A percentile compares a stretch with the other conserved stretches of the same genome.
Conservation (phyloP, 495 filamentous ascomycete genomes). For the Xylaria castorea region DNA sequence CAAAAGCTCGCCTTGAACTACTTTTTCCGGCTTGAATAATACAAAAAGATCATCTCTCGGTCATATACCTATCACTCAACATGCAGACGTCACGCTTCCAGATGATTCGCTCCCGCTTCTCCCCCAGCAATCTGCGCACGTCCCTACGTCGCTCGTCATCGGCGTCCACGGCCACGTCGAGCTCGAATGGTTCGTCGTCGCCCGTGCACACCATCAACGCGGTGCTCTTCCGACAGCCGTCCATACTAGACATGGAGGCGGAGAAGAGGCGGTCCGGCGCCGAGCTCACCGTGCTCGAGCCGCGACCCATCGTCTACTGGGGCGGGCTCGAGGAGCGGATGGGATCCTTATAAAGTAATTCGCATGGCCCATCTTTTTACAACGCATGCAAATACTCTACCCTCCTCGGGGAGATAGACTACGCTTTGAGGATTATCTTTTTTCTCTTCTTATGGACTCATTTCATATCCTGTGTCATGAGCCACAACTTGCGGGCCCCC, state of each 20-base stretch:
- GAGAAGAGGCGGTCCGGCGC: constrained; percentile 53
- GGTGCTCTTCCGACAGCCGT: constrained; percentile 57
- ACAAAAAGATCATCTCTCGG: background rate
- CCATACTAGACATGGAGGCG: constrained; percentile 52
- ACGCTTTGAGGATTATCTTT: background rate
- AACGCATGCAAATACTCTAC: background rate
- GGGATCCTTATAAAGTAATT: constrained; percentile 22
- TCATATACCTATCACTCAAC: constrained; percentile 16
- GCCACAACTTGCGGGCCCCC: background rate
- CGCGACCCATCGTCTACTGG: constrained; percentile 60
- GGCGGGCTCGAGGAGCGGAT: constrained; percentile 62
- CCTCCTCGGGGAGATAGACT: background rate
- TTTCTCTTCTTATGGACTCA: background rate
- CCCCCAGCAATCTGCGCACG: constrained; percentile 52
- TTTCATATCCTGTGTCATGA: background rate
- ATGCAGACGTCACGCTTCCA: constrained; percentile 60
- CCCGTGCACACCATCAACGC: constrained; percentile 56
- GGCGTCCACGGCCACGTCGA: constrained; percentile 45
- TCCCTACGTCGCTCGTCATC: constrained; percentile 57
- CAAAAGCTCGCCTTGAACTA: background rate
- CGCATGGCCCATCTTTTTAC: background rate
- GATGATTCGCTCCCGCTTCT: constrained; percentile 55
- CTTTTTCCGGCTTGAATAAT: background rate
- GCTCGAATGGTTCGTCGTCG: constrained; percentile 48
- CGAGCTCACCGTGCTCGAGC: constrained; percentile 60